phyloP scores from a whole-genome alignment of 805 yeast genomes.

The Ogataea pignaliae region DNA sequence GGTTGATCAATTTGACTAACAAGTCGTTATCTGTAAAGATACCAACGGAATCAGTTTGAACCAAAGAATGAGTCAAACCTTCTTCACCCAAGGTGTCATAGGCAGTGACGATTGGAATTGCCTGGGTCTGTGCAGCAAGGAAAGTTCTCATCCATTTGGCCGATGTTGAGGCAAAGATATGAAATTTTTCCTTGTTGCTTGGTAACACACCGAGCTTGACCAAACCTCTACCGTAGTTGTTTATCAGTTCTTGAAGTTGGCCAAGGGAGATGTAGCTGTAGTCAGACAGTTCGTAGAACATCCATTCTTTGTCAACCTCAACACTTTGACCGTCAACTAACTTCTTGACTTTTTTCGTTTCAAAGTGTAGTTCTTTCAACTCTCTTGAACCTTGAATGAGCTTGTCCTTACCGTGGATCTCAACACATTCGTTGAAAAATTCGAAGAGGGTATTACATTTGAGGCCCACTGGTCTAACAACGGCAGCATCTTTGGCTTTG shows the following conservation, averaged over 20 bases:
- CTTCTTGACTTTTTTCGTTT: conserved; percentile 70
- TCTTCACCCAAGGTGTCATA: conserved; percentile 91
- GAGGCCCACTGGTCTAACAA: conserved; percentile 58
- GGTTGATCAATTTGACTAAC: conserved; percentile 61
- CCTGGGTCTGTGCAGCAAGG: conserved; percentile 71
- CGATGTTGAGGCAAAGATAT: conserved; percentile 85
- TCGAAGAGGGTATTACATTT: conserved; percentile 70
- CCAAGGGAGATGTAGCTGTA: conserved; percentile 64
- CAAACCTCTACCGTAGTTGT: conserved; percentile 69
- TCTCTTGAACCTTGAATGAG: conserved; percentile 77
- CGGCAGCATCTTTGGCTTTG: conserved; percentile 40
- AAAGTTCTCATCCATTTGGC: conserved; percentile 88
- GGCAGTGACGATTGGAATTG: conserved; percentile 88
- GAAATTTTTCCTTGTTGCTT: conserved; percentile 55
- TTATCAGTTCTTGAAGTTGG: conserved; percentile 47
- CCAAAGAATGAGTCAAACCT: conserved; percentile 81
- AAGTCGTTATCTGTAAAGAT: conserved; percentile 81
- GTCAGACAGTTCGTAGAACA: conserved; percentile 70
- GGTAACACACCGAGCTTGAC: conserved; percentile 68
- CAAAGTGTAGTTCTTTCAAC: conserved; percentile 66
- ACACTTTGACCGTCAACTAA: conserved; percentile 69
- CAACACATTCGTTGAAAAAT: conserved; percentile 56
- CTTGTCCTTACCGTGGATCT: conserved; percentile 46
- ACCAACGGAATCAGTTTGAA: conserved; percentile 74
- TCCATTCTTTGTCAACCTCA: conserved; percentile 82